Base-by-base conservation (phyloP, 2,329 filamentous ascomycete genomes). In the Aspergillus alliaceus region DNA sequence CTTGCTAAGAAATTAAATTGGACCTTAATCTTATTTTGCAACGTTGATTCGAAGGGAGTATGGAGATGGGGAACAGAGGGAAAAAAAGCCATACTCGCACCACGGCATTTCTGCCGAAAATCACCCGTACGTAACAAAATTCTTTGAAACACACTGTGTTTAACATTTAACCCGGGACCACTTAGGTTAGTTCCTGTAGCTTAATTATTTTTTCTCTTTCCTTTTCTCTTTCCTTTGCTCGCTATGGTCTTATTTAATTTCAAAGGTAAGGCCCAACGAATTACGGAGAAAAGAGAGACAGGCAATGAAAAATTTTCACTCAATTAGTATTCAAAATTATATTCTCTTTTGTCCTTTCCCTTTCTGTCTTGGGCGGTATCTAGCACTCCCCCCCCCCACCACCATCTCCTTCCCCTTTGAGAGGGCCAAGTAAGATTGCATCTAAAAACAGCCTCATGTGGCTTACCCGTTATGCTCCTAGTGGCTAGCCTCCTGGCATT, bases 41-140 rank as follows among this genome's bases (percentile, higher is more conserved):
- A 11, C 7, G 7, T 32, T 20, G 8, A 48, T 31, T 31, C 7
- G 18, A 20, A 27, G 27, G n/a, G 11, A 20, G 4, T 27, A 31
- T 7, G 2, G 2, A 22, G 20, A 32, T 20, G 31, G 27, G 27
- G 15, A 7, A 47, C 24, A 7, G 24, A 42, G 14, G n/a, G n/a
- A n/a, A n/a, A n/a, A n/a, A n/a, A n/a, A n/a, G n/a, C 27, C 27
- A 29, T 29, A n/a, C n/a, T n/a, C n/a, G n/a, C n/a, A n/a, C 42
- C 44, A 47, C 44, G 44, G 44, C 44, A 48, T 31, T 48, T 48
- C 44, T 48, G 44, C 44, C 44, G 44, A 48, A 48, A 48, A 48
- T 48, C 44, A 32, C 18, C 44, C 44, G 44, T 48, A 15, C 27
- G 27, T 32, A 11, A 20, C 44, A 48, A 40, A 44, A 44, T 27